Evolutionary conservation across 805 yeast species (phyloP).

Genomic region (Hanseniaspora singularis): DNA sequence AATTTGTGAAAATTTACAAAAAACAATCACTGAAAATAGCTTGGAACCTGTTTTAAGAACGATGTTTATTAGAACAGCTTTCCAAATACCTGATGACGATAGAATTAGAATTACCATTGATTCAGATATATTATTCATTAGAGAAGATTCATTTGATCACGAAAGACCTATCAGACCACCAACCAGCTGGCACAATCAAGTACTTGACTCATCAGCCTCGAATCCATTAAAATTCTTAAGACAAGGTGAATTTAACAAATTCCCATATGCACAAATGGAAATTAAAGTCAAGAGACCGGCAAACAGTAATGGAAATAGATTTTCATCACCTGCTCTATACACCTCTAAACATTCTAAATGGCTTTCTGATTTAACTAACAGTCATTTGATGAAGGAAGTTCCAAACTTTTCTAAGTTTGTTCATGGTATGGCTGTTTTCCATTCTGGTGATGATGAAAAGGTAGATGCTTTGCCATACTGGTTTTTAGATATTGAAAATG

Average conservation of each 20-base stretch:
- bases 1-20: slow-evolving; percentile 49
- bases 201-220: slow-evolving; percentile 65
- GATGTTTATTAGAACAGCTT: slow-evolving; percentile 81
- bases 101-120: slow-evolving; percentile 82
- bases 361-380: slow-evolving; percentile 75
- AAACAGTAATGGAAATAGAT: slow-evolving; percentile 27
- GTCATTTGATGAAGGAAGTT: slow-evolving; percentile 81
- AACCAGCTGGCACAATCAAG: slow-evolving; percentile 78
- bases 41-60: slow-evolving; percentile 82
- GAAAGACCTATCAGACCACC: slow-evolving; percentile 87
- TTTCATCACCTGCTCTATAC: slow-evolving; percentile 26
- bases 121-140: slow-evolving; percentile 71
- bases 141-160: slow-evolving; percentile 81
- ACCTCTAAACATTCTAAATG: slow-evolving; percentile 44
- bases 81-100: slow-evolving; percentile 96
- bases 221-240: slow-evolving; percentile 64
- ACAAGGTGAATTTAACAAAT: slow-evolving; percentile 72
- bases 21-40: slow-evolving; percentile 49
- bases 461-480: slow-evolving; percentile 86
- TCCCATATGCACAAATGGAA: slow-evolving; percentile 83
- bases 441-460: slow-evolving; percentile 72
- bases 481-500: slow-evolving; percentile 79
- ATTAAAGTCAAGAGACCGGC: slow-evolving; percentile 48
- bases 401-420: slow-evolving; percentile 87
- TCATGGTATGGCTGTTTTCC: slow-evolving; percentile 83